phyloP scores from a whole-genome alignment of 768 basidiomycete genomes.

The Kwoniella mangroviensis region DNA sequence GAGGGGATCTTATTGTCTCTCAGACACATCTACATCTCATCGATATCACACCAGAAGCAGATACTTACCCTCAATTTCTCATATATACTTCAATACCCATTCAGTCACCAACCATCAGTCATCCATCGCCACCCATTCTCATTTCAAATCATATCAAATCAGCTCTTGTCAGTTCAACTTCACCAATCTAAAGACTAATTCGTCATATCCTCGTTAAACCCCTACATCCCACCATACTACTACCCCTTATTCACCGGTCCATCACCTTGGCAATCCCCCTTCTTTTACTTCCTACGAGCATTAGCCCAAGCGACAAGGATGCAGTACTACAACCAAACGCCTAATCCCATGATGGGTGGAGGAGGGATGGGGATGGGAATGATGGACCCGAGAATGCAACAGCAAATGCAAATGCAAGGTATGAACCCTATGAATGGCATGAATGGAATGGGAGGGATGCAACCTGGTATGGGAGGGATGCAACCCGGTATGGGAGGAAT shows the following conservation, averaged over 20 bases:
- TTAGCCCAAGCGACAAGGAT: slow-evolving; percentile 18
- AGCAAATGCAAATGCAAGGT: slow-evolving; percentile 19
- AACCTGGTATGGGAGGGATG: slow-evolving; percentile 5
- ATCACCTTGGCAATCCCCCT: slow-evolving; percentile 14
- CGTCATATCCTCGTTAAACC: slow-evolving; percentile 1
- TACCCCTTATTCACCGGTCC: slow-evolving; percentile 3
- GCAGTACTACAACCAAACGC: slow-evolving; percentile 26
- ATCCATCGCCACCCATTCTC: not conserved
- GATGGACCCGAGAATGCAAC: slow-evolving; percentile 27
- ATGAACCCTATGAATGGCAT: slow-evolving; percentile 13
- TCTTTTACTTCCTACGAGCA: slow-evolving; percentile 18
- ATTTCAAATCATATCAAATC: not conserved
- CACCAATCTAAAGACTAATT: not conserved
- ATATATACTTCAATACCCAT: not conserved
- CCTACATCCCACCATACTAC: slow-evolving; percentile 6
- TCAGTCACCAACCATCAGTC: not conserved
- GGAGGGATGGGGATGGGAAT: slow-evolving; percentile 17
- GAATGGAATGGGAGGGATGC: slow-evolving; percentile 3
- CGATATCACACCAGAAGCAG: no score
- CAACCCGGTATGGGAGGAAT: slow-evolving; percentile 4
- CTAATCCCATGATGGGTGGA: slow-evolving; percentile 18
- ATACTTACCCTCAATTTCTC: not conserved
- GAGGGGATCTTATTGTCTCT: no score
- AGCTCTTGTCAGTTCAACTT: not conserved
- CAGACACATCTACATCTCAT: no score